Evolutionary conservation across 208 protist genomes (phyloP).

Genomic region (Trichomonas tenax): DNA sequence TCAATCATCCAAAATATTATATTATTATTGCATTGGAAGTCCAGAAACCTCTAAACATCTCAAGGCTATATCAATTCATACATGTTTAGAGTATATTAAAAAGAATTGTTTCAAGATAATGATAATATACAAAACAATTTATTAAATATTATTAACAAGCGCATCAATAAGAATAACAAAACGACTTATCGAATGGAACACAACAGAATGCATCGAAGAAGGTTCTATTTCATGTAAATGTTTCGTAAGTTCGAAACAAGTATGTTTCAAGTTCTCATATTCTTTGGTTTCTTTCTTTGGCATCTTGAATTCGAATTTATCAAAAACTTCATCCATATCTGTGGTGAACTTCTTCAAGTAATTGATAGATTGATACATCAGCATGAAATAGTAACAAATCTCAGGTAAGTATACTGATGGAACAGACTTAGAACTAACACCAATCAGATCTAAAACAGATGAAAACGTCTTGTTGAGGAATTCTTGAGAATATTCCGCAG

Average conservation of each 20-base stretch:
- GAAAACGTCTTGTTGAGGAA: not conserved
- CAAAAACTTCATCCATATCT: not conserved
- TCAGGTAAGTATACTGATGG: not conserved
- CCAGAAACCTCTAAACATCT: too few relatives aligned
- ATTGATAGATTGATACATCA: not conserved
- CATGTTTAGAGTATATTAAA: too few relatives aligned
- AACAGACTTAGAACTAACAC: not conserved
- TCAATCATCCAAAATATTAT: too few relatives aligned
- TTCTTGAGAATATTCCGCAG: not conserved
- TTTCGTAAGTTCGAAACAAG: not conserved
- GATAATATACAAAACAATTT: not conserved
- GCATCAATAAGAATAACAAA: not conserved
- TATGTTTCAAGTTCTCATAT: not conserved
- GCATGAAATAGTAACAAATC: not conserved
- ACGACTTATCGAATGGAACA: not conserved
- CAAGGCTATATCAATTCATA: too few relatives aligned
- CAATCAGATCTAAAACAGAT: not conserved
- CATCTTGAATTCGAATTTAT: not conserved
- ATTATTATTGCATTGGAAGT: too few relatives aligned
- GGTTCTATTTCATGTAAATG: not conserved
- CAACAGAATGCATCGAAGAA: not conserved
- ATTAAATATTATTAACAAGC: not conserved
- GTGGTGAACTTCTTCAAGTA: not conserved
- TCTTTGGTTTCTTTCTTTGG: not conserved
- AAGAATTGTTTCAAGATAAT: too few relatives aligned